These are phyloP conservation scores for Amphirosellinia nigrospora DNA, from an alignment of 495 filamentous ascomycete species.

Conservation along the genomic window DNA sequence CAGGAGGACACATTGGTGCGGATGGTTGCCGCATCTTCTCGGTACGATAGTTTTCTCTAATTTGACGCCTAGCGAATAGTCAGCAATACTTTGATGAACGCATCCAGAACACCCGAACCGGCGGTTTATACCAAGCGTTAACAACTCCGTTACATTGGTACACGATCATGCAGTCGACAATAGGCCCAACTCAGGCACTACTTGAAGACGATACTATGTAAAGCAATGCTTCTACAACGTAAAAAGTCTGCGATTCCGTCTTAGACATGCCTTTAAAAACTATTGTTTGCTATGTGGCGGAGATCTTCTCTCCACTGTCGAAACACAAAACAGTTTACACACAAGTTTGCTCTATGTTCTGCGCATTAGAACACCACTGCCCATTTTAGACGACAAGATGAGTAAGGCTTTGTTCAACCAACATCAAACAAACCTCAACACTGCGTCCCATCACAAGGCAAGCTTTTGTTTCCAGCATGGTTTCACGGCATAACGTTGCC, in stretches of 20 bases:
- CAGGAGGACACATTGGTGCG: conserved; percentile 10
- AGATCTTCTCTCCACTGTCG: not conserved
- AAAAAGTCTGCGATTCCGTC: not conserved
- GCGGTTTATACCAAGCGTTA: conserved; percentile 11
- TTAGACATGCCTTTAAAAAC: not conserved
- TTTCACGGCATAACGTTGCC: conserved; percentile 39
- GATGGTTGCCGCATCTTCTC: conserved; percentile 13
- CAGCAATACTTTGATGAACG: not conserved
- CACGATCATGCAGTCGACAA: not conserved
- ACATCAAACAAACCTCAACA: not conserved
- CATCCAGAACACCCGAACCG: not conserved
- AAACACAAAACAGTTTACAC: not conserved
- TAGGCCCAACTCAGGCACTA: not conserved
- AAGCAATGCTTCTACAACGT: not conserved
- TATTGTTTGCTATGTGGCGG: not conserved
- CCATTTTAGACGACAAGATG: not conserved
- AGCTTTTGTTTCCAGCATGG: conserved; percentile 33
- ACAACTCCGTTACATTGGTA: not conserved
- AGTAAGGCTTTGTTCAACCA: not conserved
- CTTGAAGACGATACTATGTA: not conserved
- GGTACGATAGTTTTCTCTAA: conserved; percentile 6
- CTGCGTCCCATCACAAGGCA: conserved; percentile 17
- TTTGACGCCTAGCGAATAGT: conserved; percentile 6
- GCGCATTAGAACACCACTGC: not conserved
- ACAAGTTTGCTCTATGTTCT: not conserved